Base-by-base conservation (phyloP, 768 basidiomycete species). In the Candolleomyces aberdarensis region DNA sequence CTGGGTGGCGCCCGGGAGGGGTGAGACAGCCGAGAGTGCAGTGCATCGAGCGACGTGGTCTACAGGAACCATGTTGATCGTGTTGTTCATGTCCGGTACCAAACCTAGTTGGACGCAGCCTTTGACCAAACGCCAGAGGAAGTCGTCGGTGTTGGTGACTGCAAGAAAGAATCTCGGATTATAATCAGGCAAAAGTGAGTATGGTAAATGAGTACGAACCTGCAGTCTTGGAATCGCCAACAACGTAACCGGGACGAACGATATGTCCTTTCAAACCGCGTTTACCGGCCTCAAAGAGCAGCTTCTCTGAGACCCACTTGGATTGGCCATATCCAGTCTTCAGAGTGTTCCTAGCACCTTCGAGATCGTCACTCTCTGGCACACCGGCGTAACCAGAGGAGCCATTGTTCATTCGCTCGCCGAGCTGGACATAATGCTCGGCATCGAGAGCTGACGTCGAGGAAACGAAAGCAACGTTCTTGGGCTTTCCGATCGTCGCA, bases 61-160 rank as follows among this genome's bases (percentile, higher is more conserved):
- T 43, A 98, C 97, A 0, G 97, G 97, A 8, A 96, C 93, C 89
- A 98, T 96, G 76, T 99, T 99, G 69, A 99, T 83, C 1, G 93
- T 90, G 75, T 99, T 99, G 79, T 97, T 94, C 74, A 99, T 98
- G 70, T 99, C 93, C 10, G 97, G 97, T 2, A 94, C 88, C 44
- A 94, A 83, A 1, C 96, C 96, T n/a, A 98, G 87, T 71, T 99
- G 97, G 41, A 98, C 82, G 70, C 95, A 98, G n/a, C 97, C 97
- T 73, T 98, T 98, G 70, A 97, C 92, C 73, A 99, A 78, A 3
- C 97, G 86, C 96, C 96, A 98, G 59, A 99, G 85, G 75, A 99
- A 99, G 72, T 99, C 97, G 67, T 99, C 96, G 39, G 97, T 98
- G 75, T 99, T 99, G 13, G 96, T 98, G 3, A 98, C 96, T 94